Evolutionary conservation across 495 filamentous ascomycete species (phyloP).

Genomic region (Viridothelium virens): DNA sequence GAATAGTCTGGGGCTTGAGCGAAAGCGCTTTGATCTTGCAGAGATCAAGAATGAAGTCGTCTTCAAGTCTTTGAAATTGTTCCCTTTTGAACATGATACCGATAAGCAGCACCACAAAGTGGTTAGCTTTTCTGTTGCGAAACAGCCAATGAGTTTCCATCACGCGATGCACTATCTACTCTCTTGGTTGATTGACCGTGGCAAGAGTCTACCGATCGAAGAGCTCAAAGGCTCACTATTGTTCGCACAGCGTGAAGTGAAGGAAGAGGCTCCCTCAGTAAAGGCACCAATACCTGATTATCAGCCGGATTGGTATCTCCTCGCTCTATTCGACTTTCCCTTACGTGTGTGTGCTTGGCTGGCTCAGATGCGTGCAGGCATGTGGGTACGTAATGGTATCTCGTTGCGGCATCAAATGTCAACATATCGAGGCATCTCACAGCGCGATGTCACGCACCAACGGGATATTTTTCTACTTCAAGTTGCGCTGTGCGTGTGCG

Average conservation of each 20-base stretch:
- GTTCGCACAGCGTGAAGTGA: slow-evolving; percentile 54
- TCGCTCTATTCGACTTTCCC: slow-evolving; percentile 87
- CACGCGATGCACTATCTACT: slow-evolving; percentile 93
- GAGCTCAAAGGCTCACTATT: slow-evolving; percentile 57
- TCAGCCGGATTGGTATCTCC: slow-evolving; percentile 64
- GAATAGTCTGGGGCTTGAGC: slow-evolving; percentile 82
- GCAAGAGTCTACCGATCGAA: slow-evolving; percentile 60
- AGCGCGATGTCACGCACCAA: slow-evolving; percentile 85
- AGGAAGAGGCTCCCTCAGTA: slow-evolving; percentile 44
- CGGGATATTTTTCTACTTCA: slow-evolving; percentile 93
- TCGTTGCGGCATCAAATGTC: slow-evolving; percentile 91
- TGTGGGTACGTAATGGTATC: slow-evolving; percentile 98
- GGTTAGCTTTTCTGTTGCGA: slow-evolving; percentile 79
- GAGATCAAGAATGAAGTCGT: slow-evolving; percentile 77
- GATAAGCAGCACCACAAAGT: slow-evolving; percentile 47
- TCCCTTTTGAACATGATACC: slow-evolving; percentile 58
- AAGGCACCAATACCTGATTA: slow-evolving; percentile 40
- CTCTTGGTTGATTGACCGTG: slow-evolving; percentile 94
- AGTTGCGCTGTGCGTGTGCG: slow-evolving; percentile 77
- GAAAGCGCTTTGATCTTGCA: slow-evolving; percentile 72
- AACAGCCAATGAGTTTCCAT: slow-evolving; percentile 91
- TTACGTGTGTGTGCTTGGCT: slow-evolving; percentile 92
- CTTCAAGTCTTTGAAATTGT: slow-evolving; percentile 69
- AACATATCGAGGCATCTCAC: slow-evolving; percentile 78
- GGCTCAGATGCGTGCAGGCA: slow-evolving; percentile 92